phyloP scores from a whole-genome alignment of 495 filamentous ascomycete genomes.

The Xylaria acuta region DNA sequence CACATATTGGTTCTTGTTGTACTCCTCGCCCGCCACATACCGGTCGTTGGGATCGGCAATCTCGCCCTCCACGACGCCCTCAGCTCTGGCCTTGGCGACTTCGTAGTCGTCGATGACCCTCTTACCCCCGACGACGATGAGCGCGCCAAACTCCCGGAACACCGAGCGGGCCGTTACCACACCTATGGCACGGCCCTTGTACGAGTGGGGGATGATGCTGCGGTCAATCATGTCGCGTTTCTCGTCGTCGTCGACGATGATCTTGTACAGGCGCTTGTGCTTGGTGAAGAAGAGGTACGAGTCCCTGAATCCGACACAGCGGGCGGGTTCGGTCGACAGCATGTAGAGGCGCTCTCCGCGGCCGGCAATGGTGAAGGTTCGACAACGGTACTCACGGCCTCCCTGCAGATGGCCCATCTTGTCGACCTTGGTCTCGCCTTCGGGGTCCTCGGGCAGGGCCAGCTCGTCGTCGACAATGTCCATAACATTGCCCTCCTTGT shows the following conservation, averaged over 20 bases:
- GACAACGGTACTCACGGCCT: slow-evolving; percentile 89
- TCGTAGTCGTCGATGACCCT: slow-evolving; percentile 91
- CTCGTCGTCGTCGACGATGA: slow-evolving; percentile 90
- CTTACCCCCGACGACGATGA: slow-evolving; percentile 89
- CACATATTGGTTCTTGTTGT: slow-evolving; percentile 96
- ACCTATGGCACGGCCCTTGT: slow-evolving; percentile 97
- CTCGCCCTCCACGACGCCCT: slow-evolving; percentile 88
- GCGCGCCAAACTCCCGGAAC: slow-evolving; percentile 93
- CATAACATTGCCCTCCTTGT: slow-evolving; percentile 93
- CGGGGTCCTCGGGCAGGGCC: slow-evolving; percentile 81
- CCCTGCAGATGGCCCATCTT: slow-evolving; percentile 80
- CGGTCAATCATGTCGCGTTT: slow-evolving; percentile 94
- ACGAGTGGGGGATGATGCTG: slow-evolving; percentile 93
- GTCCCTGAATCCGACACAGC: slow-evolving; percentile 95
- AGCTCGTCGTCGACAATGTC: slow-evolving; percentile 93
- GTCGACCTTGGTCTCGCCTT: slow-evolving; percentile 92
- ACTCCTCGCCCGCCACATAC: slow-evolving; percentile 73
- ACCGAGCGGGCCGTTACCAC: slow-evolving; percentile 96
- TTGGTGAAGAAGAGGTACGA: slow-evolving; percentile 99
- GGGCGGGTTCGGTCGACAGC: slow-evolving; percentile 94
- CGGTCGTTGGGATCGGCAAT: slow-evolving; percentile 85
- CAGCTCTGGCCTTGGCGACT: slow-evolving; percentile 73
- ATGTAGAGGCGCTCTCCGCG: slow-evolving; percentile 92
- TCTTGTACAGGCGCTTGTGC: slow-evolving; percentile 92
- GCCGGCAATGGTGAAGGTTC: slow-evolving; percentile 86